Percentiles rank a stretch among this genome's conserved stretches.
Evolutionary conservation across 257 asterid genomes (phyloP).

Genomic region (Plectranthus barbatus): DNA sequence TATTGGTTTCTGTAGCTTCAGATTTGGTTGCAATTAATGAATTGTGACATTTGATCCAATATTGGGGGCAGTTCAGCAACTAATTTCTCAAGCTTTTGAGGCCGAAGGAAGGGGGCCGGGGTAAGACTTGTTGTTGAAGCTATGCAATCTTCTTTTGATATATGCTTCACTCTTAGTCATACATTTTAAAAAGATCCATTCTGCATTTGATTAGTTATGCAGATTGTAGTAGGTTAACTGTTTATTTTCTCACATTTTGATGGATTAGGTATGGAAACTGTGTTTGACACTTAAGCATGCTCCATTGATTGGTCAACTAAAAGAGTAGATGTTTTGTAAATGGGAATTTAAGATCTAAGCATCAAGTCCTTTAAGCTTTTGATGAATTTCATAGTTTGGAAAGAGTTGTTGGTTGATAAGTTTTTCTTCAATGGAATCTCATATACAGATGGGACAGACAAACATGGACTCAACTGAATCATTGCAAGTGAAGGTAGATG

Average conservation of each 20-base stretch:
- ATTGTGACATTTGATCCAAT: background rate
- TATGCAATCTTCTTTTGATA: background rate
- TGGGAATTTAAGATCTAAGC: background rate
- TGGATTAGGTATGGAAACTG: background rate
- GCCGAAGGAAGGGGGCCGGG: constrained; percentile 3
- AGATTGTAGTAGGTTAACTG: background rate
- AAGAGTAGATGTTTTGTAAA: background rate
- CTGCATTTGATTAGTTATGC: no score
- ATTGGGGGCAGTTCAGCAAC: background rate
- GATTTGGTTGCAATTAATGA: constrained; percentile 1
- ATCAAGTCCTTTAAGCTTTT: no score
- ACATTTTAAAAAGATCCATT: no score
- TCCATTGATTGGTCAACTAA: background rate
- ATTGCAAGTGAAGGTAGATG: constrained; percentile 21
- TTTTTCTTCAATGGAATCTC: background rate
- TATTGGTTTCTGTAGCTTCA: constrained; percentile 5
- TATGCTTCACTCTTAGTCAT: background rate
- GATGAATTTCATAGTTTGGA: background rate
- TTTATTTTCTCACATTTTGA: background rate
- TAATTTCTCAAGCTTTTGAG: constrained; percentile 5
- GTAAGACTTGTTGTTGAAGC: background rate
- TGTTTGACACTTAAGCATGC: background rate
- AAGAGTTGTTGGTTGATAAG: background rate
- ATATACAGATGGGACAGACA: constrained; percentile 41
- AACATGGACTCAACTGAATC: constrained; percentile 19